phyloP scores from a whole-genome alignment of 306 rosid species.

The Fagus sylvatica region DNA sequence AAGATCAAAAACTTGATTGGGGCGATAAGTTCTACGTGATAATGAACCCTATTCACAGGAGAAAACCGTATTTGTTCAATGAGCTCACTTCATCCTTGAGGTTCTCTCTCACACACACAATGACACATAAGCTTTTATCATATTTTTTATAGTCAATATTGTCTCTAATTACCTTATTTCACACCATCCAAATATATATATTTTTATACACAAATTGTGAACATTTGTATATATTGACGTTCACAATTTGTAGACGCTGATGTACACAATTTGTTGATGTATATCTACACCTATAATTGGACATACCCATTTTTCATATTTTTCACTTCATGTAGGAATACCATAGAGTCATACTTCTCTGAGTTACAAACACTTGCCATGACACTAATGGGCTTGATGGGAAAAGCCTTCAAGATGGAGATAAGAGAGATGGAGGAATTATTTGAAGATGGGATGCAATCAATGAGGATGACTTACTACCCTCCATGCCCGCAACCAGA shows the following conservation, averaged over 20 bases:
- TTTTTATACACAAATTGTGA: too few species aligned
- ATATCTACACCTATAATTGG: too few species aligned
- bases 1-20: conserved; percentile 81
- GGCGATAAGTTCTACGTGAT: conserved; percentile 66
- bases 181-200: too few species aligned
- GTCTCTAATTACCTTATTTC: too few species aligned
- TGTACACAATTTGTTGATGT: too few species aligned
- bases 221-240: too few species aligned
- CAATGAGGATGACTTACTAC: conserved; percentile 71
- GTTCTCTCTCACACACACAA: conserved; percentile 23
- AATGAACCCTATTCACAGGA: conserved; percentile 52
- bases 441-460: conserved; percentile 66
- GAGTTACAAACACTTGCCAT: conserved; percentile 48
- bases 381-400: conserved; percentile 45
- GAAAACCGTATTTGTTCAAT: conserved; percentile 64
- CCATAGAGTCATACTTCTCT: conserved; percentile 49
- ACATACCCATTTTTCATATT: too few species aligned
- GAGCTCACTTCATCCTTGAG: conserved; percentile 54
- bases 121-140: not conserved
- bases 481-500: conserved; percentile 82
- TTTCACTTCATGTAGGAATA: conserved; percentile 53
- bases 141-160: too few species aligned
- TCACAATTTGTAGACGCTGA: too few species aligned
- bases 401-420: conserved; percentile 46
- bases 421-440: conserved; percentile 41